phyloP scores from a whole-genome alignment of 2,329 filamentous ascomycete genomes.

The Lachnellula occidentalis region DNA sequence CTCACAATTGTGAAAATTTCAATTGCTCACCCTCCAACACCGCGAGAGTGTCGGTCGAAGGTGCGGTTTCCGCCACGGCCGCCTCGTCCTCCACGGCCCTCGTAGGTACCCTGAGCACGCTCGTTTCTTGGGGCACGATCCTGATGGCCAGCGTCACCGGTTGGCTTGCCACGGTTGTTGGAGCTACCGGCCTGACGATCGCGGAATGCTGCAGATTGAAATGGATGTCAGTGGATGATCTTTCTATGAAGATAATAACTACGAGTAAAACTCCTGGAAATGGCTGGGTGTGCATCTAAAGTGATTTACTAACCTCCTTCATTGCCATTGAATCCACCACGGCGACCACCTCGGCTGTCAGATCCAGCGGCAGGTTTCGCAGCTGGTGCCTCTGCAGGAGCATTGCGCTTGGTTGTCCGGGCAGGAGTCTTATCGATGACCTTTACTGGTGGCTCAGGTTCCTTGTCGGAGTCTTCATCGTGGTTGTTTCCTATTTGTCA shows the following conservation, averaged over 20 bases:
- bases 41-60: slow-evolving; percentile 34
- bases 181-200: slow-evolving; percentile 76
- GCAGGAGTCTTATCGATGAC: slow-evolving; percentile 77
- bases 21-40: slow-evolving; percentile 27
- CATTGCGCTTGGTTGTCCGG: slow-evolving; percentile 78
- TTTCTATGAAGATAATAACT: background rate
- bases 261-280: background rate
- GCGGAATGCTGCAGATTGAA: slow-evolving; percentile 64
- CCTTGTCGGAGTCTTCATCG: slow-evolving; percentile 63
- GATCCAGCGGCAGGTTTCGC: slow-evolving; percentile 22
- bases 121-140: slow-evolving; percentile 38
- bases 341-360: slow-evolving; percentile 29
- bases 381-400: slow-evolving; percentile 64
- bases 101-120: slow-evolving; percentile 50
- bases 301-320: slow-evolving; percentile 70
- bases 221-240: slow-evolving; percentile 6
- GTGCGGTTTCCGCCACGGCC: slow-evolving; percentile 27
- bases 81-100: slow-evolving; percentile 48
- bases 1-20: background rate
- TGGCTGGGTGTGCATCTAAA: background rate
- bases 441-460: slow-evolving; percentile 74
- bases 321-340: slow-evolving; percentile 64
- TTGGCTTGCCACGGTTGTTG: slow-evolving; percentile 76
- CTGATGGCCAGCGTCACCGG: slow-evolving; percentile 58
- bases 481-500: slow-evolving; percentile 49